Base-by-base conservation (phyloP, 768 basidiomycete species). In the Suillus decipiens region DNA sequence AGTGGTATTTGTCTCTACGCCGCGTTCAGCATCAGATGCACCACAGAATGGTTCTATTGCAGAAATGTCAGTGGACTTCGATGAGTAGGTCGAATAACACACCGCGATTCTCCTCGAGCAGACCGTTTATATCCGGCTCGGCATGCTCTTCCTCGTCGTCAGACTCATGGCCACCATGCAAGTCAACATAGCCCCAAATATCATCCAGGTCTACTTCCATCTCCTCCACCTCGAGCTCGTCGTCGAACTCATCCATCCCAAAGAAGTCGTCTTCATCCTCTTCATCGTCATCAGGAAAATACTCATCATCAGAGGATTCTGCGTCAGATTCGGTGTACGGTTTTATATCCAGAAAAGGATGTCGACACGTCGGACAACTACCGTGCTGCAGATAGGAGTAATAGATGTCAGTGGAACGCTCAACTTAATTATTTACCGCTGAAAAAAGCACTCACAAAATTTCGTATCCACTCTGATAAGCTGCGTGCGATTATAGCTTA, bases 221-320 rank as follows among this genome's bases (percentile, higher is more conserved):
- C 31, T 72, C 72, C 54, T 79, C 80, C n/a, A 76, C 67, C n/a
- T 73, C 75, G 61, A 78, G 79, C 10, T 67, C 71, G 31, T 77
- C 79, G 10, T 78, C 71, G 19, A 70, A 71, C 17, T 79, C 77
- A 37, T 76, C 75, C 43, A 73, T 60, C 83, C 83, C 58, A 66
- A 66, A 58, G 68, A 80, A 79, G 12, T 66, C 74, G 42, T 85
- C 80, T 59, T 79, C 83, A 45, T 73, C 75, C 22, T 83, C 81
- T 14, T 72, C 72, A 12, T 80, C 81, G 19, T 84, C 80, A 5
- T 80, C 79, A 6, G 87, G 88, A 24, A 88, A 71, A 67, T 89
- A 89, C 73, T 89, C 88, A 12, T 83, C 88, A 70, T 89, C 88
- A 15, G 84, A 86, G 4, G 85, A 88, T 69, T 88, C 89, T 70